Base-by-base conservation (phyloP, 108 stramenopile genomes). In the Cyclostephanos invisitatus region DNA sequence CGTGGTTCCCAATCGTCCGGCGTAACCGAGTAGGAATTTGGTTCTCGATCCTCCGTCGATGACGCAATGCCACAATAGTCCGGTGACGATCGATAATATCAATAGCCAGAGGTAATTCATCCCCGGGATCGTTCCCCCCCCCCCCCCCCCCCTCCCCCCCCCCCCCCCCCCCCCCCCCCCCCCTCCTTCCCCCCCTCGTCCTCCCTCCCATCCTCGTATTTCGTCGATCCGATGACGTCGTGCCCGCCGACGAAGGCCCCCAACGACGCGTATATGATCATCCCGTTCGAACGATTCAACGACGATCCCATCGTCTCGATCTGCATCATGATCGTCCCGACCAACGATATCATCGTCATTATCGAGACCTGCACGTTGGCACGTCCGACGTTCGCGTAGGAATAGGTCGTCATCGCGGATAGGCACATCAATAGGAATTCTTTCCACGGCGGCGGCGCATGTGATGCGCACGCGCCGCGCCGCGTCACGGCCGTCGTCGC, bases 241-340 rank as follows among this genome's bases (percentile, higher is more conserved):
- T 85, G 84, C 7, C 84, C 84, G 25, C 84, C 84, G n/a, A 72
- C 81, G 55, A 85, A 75, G 3, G 78, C 70, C 14, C 84, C 84
- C 32, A 85, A 68, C 15, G 84, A 42, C 2, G 81, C 68, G 22
- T 64, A 32, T 15, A 79, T 50, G 21, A 85, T 32, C 32, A 32
- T 4, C 32, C 4, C 44, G 44, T 1, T 15, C 44, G 12, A 3
- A 11, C 12, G 40, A 37, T 37, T 6, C 36, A 7, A 37, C 36
- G 36, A 37, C 36, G 36, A 37, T 37, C 5, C 3, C 36, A 7
- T 6, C 36, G 36, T 6, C 36, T 32, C 32, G 32, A 32, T 32
- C 32, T 2, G 32, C 32, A 4, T 32, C 32, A 32, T 32, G 6
- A 74, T 70, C 14, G 74, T 70, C 8, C 81, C 84, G 22, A 81